Percentiles rank a stretch among this genome's conserved stretches.
These are phyloP conservation scores for Hypoxylon sp. DNA, from an alignment of 2,329 filamentous ascomycete species.

Conservation along the genomic window DNA sequence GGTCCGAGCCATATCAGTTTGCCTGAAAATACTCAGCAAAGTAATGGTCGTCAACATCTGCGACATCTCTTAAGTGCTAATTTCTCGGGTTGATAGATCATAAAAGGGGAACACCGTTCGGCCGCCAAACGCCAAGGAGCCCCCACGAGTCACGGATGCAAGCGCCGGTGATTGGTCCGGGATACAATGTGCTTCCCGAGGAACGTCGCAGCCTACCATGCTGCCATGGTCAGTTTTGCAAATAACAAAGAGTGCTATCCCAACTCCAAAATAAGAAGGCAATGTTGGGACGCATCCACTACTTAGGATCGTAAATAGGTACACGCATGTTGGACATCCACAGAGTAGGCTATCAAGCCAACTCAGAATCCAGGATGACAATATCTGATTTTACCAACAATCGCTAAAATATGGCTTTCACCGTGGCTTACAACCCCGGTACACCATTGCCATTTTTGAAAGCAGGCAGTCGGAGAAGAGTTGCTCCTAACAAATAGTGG, in stretches of 20 bases:
- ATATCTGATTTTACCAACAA: constrained; percentile 17
- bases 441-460: constrained; percentile 5
- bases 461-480: constrained; percentile 18
- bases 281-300: constrained; percentile 12
- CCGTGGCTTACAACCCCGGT: constrained; percentile 10
- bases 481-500: constrained; percentile 17
- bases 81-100: constrained; percentile 34
- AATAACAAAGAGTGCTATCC: constrained; percentile 22
- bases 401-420: constrained; percentile 19
- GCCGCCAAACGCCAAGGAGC: constrained; percentile 22
- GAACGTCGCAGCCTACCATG: constrained; percentile 37
- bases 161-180: constrained; percentile 36
- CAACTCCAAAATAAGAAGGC: constrained; percentile 23
- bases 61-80: constrained; percentile 21
- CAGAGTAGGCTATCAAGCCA: constrained; percentile 11
- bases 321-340: constrained; percentile 16
- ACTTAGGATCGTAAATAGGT: constrained; percentile 1
- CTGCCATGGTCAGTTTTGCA: constrained; percentile 24
- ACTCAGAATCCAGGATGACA: constrained; percentile 12
- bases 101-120: constrained; percentile 18
- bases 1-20: constrained; percentile 3
- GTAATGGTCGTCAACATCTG: constrained; percentile 20
- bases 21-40: not conserved
- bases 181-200: constrained; percentile 33
- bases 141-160: constrained; percentile 39